Conservation (phyloP, 345 rosid species). For the Ailanthus altissimus region DNA sequence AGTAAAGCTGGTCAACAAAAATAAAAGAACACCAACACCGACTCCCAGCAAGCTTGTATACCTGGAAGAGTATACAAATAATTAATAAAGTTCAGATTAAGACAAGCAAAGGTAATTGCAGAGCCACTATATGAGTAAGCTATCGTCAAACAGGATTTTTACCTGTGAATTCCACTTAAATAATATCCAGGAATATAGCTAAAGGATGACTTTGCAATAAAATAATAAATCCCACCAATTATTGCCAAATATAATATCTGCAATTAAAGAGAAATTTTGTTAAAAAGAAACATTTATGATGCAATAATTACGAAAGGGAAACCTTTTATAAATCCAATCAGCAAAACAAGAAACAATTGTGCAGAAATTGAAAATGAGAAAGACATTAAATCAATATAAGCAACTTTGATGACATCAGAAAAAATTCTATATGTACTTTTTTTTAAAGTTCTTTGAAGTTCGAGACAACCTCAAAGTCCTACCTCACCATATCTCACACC, state of each 20-base stretch:
- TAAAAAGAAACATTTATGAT: background rate
- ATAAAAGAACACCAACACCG: slow-evolving; percentile 68
- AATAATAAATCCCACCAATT: slow-evolving; percentile 66
- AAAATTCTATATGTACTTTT: background rate
- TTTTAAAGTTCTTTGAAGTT: background rate
- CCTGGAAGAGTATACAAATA: slow-evolving; percentile 47
- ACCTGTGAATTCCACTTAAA: slow-evolving; percentile 80
- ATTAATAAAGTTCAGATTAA: background rate
- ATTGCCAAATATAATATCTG: slow-evolving; percentile 79
- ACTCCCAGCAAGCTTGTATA: slow-evolving; percentile 69
- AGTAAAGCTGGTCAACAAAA: slow-evolving; percentile 78
- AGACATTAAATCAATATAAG: background rate
- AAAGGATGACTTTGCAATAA: slow-evolving; percentile 58
- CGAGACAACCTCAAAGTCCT: background rate
- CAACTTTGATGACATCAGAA: slow-evolving; percentile 1
- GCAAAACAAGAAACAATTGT: background rate
- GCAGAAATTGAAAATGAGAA: slow-evolving; percentile 1
- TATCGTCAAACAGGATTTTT: slow-evolving; percentile 17
- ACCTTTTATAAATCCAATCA: background rate
- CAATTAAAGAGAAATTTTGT: slow-evolving; percentile 16
- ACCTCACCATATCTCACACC: background rate
- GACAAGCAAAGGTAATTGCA: slow-evolving; percentile 2
- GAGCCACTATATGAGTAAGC: background rate
- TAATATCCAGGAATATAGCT: slow-evolving; percentile 86
- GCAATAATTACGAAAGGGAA: background rate